Conservation (phyloP, 352 stramenopile species). For the Globisporangium echinulatum region DNA sequence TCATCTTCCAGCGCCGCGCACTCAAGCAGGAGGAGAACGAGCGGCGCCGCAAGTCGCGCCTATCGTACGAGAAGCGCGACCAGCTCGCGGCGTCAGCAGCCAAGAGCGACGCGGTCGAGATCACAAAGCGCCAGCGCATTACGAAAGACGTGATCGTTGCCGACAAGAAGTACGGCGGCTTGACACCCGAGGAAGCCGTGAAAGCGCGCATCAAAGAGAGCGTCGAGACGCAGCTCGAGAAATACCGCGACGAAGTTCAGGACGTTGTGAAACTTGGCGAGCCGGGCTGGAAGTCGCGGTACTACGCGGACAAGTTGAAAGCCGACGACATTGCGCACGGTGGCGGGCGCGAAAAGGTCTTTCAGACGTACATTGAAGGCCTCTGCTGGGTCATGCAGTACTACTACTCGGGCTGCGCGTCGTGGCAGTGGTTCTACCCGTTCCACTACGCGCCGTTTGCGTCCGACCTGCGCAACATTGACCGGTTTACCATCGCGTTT, state of each 20-base stretch:
- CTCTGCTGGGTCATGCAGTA: slow-evolving; percentile 99
- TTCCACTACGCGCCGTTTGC: slow-evolving; percentile 98
- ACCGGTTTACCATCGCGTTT: slow-evolving; percentile 90
- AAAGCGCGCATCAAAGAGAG: slow-evolving; percentile 80
- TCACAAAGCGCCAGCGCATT: slow-evolving; percentile 71
- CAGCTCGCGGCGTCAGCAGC: slow-evolving; percentile 50
- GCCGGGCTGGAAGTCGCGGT: slow-evolving; percentile 94
- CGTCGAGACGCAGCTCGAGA: slow-evolving; percentile 68
- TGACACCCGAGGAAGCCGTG: slow-evolving; percentile 62
- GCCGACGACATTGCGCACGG: slow-evolving; percentile 79
- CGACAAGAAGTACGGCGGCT: slow-evolving; percentile 63
- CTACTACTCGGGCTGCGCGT: slow-evolving; percentile 98
- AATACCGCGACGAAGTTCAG: slow-evolving; percentile 82
- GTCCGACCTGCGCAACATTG: slow-evolving; percentile 89
- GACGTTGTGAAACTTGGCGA: slow-evolving; percentile 95
- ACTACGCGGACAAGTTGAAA: slow-evolving; percentile 86
- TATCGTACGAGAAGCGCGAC: slow-evolving; percentile 69
- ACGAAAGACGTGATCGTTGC: slow-evolving; percentile 53
- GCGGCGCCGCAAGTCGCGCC: slow-evolving; percentile 49
- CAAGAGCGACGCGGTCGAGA: slow-evolving; percentile 69
- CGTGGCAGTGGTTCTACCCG: slow-evolving; percentile 99
- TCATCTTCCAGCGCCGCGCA: slow-evolving; percentile 89
- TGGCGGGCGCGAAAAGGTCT: slow-evolving; percentile 86
- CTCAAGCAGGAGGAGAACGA: slow-evolving; percentile 83
- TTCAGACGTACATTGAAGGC: slow-evolving; percentile 96